Percentiles rank a stretch among this genome's conserved stretches.
These are phyloP conservation scores for Crithidia fasciculata DNA, from an alignment of 208 protist species.

Conservation along the genomic window DNA sequence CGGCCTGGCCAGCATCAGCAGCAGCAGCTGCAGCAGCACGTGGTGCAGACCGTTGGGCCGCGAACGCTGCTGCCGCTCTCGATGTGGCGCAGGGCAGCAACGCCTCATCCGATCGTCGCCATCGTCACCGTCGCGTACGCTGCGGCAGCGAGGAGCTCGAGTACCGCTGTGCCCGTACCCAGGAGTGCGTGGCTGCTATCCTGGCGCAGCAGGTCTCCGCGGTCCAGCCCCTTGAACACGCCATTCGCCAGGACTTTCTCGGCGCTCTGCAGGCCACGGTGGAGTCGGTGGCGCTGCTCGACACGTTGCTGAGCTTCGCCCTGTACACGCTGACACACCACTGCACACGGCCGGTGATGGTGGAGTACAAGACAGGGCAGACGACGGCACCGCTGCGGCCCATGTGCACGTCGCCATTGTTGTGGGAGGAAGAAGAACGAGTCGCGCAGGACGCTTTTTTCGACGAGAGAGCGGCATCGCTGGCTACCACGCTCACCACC, in stretches of 20 bases:
- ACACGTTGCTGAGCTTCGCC: slow-evolving; percentile 82
- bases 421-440: no score
- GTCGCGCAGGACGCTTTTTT: no score
- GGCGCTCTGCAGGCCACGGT: slow-evolving; percentile 81
- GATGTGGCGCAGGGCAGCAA: slow-evolving; percentile 3
- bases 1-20: no score
- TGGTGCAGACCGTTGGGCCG: no score
- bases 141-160: slow-evolving; percentile 86
- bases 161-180: slow-evolving; percentile 58
- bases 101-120: not conserved
- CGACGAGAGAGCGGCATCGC: not conserved
- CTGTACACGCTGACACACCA: slow-evolving; percentile 54
- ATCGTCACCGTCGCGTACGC: slow-evolving; percentile 36
- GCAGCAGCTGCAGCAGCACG: no score
- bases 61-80: no score
- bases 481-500: no score
- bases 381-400: slow-evolving; percentile 19
- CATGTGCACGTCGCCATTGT: not conserved
- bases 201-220: slow-evolving; percentile 54
- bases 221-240: slow-evolving; percentile 63
- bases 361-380: slow-evolving; percentile 25
- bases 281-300: slow-evolving; percentile 90
- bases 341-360: slow-evolving; percentile 53
- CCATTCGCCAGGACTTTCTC: slow-evolving; percentile 58
- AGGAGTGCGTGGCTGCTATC: slow-evolving; percentile 68